Base-by-base conservation (phyloP, 2,329 filamentous ascomycete species). In the Xylaria sp. region DNA sequence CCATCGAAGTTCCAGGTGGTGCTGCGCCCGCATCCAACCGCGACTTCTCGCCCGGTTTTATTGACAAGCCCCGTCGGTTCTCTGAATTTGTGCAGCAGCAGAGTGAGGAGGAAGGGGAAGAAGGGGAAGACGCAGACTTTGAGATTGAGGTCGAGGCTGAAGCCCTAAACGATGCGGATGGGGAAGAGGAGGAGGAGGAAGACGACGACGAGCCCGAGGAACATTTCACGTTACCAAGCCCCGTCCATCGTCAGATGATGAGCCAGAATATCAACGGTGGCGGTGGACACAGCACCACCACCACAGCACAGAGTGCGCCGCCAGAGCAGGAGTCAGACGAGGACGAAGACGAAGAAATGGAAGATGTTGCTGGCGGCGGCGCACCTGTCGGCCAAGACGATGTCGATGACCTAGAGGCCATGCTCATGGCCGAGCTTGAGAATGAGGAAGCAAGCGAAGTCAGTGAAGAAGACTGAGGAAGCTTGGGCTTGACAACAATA, bases 1-100 rank as follows among this genome's bases (percentile, higher is more conserved):
- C 86, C 31, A 83, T 91, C 65, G 89, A 91, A 77, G 89, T 89
- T 72, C 88, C 88, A 0, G 87, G 84, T 55, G 86, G 83, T 39
- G 83, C 83, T 25, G 79, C 80, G 2, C 77, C 80, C 10, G 63
- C 65, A 31, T 70, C 79, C 69, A 72, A 72, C 50, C 76, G 80
- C 20, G 82, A 85, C 75, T 86, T 86, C 76, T 86, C 85, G 3
- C 84, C 85, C 0, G 82, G 84, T 0, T 84, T 87, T 75, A 82
- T 84, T 20, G 74, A 80, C 3, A 74, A 76, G 13, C 81, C 64
- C 12, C 81, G 85, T 28, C 83, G 82, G 25, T 89, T 88, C 74
- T 86, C 86, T 64, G 86, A 88, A 20, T 87, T 88, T 64, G 80
- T 83, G 69, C 80, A 82, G 50, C 83, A 86, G 66, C 82, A 81